Conservation (phyloP, 164 flowering plant genomes). For the Liriodendron chinense region DNA sequence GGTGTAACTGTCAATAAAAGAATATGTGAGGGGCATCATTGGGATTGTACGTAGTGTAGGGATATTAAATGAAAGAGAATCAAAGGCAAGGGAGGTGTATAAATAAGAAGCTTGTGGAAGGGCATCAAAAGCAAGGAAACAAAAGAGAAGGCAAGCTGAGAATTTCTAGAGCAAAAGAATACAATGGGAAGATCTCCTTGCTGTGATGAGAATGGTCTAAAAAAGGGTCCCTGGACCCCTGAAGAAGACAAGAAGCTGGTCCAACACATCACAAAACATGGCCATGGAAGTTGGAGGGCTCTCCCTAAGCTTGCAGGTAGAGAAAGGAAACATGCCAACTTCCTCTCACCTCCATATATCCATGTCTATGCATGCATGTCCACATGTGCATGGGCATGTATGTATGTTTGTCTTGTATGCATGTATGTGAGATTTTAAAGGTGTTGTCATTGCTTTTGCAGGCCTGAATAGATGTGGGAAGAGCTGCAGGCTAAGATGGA, state of each 20-base stretch:
- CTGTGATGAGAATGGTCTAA: conserved; percentile 19
- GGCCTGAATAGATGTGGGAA: conserved; percentile 74
- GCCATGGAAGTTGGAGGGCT: conserved; percentile 24
- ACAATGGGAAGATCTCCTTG: conserved; percentile 21
- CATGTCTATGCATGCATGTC: not conserved
- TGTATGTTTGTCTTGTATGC: not conserved
- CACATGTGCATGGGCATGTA: not conserved
- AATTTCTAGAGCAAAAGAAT: not conserved
- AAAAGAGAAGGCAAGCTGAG: not conserved
- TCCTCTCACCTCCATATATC: not conserved
- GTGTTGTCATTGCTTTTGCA: conserved; percentile 11
- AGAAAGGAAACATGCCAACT: not conserved
- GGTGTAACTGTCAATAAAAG: not conserved
- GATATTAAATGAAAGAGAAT: too few species aligned
- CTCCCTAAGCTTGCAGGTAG: conserved; percentile 25
- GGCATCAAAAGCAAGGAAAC: not conserved
- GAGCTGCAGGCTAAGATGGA: conserved; percentile 74
- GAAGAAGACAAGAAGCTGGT: conserved; percentile 23
- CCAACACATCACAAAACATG: conserved; percentile 14
- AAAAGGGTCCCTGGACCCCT: conserved; percentile 22
- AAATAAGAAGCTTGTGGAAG: not conserved
- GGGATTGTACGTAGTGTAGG: not conserved
- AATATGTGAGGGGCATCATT: not conserved
- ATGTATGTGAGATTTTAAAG: not conserved
- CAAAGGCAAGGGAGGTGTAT: not conserved